phyloP scores from a whole-genome alignment of 2,329 filamentous ascomycete species.

The Diaporthe vexans region DNA sequence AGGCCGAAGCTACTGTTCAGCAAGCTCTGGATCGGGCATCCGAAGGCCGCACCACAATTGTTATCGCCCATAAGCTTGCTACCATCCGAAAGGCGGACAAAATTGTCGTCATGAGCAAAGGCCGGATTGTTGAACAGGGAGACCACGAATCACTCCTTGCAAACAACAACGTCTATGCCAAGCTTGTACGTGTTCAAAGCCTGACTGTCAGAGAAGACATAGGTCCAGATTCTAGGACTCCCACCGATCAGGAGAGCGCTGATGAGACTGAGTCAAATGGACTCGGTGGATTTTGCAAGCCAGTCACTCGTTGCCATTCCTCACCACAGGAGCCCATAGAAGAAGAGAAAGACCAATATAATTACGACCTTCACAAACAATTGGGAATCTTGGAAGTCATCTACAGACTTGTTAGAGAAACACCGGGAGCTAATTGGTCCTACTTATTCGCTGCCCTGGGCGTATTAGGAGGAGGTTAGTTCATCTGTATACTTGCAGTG shows the following conservation, averaged over 20 bases:
- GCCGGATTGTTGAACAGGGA: conserved; percentile 50
- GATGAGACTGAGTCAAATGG: not conserved
- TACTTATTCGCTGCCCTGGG: not conserved
- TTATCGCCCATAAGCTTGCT: conserved; percentile 74
- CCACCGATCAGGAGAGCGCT: conserved; percentile 35
- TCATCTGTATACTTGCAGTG: not conserved
- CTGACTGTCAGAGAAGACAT: conserved; percentile 35
- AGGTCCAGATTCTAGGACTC: not conserved
- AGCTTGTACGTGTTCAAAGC: conserved; percentile 44
- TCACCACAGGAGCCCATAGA: not conserved
- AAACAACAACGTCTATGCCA: conserved; percentile 45
- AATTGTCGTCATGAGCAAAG: conserved; percentile 52
- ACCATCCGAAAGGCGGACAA: conserved; percentile 53
- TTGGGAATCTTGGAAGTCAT: not conserved
- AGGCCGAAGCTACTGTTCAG: conserved; percentile 68
- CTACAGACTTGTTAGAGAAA: not conserved
- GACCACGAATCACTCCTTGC: conserved; percentile 42
- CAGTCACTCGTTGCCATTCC: not conserved
- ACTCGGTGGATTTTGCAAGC: not conserved
- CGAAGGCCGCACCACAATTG: conserved; percentile 73
- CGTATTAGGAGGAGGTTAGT: conserved; percentile 7
- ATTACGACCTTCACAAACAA: not conserved
- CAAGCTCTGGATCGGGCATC: conserved; percentile 56
- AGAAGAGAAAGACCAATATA: not conserved
- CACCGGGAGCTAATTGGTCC: not conserved